Evolutionary conservation across 2,329 filamentous ascomycete genomes (phyloP).

Genomic region (Neopestalotiopsis rosae): DNA sequence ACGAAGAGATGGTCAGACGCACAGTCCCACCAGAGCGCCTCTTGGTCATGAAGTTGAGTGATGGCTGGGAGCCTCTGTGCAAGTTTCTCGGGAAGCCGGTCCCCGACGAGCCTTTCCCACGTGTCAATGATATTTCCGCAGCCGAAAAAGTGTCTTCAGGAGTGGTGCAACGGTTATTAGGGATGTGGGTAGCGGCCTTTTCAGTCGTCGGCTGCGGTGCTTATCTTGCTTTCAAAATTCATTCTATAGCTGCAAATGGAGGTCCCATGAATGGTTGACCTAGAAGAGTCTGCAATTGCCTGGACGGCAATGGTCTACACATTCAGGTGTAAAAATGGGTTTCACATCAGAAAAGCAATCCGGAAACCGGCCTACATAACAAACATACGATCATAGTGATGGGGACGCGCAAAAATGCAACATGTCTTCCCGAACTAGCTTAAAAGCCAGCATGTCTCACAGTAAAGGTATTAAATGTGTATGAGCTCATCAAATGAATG

Average conservation of each 20-base stretch:
- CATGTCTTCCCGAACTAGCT: no score
- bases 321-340: no score
- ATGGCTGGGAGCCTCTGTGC: slow-evolving; percentile 41
- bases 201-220: background rate
- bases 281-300: no score
- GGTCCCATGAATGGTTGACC: no score
- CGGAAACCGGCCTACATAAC: no score
- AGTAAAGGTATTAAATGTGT: no score
- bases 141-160: slow-evolving; percentile 18
- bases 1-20: slow-evolving; percentile 22
- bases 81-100: slow-evolving; percentile 35
- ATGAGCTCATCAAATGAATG: background rate
- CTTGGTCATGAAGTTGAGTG: slow-evolving; percentile 30
- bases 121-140: slow-evolving; percentile 32
- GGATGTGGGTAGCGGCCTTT: slow-evolving; percentile 18
- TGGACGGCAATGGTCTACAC: no score
- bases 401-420: no score
- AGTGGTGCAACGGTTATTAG: slow-evolving; percentile 4
- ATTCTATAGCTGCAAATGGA: background rate
- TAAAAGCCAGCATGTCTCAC: no score
- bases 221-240: background rate
- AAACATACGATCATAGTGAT: no score
- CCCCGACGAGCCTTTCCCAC: slow-evolving; percentile 35
- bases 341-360: no score
- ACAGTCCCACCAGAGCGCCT: slow-evolving; percentile 29